phyloP scores from a whole-genome alignment of 2,329 filamentous ascomycete genomes.

The Penicillium brasilianum region DNA sequence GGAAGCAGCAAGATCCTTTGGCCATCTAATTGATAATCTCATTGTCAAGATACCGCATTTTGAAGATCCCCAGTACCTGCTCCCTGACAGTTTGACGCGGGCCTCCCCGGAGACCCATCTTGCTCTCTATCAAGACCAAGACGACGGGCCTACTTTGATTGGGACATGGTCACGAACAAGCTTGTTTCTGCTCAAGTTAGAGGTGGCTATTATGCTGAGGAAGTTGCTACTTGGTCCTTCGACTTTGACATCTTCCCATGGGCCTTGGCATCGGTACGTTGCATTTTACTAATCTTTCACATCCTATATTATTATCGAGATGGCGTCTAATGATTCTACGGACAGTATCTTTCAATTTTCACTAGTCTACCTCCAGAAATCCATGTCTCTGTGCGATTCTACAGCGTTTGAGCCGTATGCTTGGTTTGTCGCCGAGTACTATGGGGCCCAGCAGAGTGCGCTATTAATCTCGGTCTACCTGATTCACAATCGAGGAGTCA shows the following conservation, averaged over 20 bases:
- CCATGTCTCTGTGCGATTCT: constrained; percentile 5
- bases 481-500: background rate
- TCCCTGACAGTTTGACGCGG: constrained; percentile 7
- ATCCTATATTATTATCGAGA: background rate
- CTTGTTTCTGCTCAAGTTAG: constrained; percentile 11
- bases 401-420: constrained; percentile 14
- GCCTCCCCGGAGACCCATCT: background rate
- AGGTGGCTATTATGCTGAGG: constrained; percentile 11
- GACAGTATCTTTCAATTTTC: constrained; percentile 6
- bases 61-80: background rate
- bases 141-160: constrained; percentile 2
- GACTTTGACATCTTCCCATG: background rate
- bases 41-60: constrained; percentile 11
- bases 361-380: constrained; percentile 5
- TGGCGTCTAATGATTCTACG: background rate
- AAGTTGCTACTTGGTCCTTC: constrained; percentile 10
- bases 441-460: constrained; percentile 7
- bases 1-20: background rate
- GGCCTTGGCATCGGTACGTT: background rate
- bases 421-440: constrained; percentile 12
- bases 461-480: constrained; percentile 14
- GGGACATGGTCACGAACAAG: constrained; percentile 11
- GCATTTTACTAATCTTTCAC: background rate
- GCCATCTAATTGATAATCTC: constrained; percentile 4
- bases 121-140: constrained; percentile 11